Conservation (phyloP, 345 rosid species). For the Kandelia obovata region DNA sequence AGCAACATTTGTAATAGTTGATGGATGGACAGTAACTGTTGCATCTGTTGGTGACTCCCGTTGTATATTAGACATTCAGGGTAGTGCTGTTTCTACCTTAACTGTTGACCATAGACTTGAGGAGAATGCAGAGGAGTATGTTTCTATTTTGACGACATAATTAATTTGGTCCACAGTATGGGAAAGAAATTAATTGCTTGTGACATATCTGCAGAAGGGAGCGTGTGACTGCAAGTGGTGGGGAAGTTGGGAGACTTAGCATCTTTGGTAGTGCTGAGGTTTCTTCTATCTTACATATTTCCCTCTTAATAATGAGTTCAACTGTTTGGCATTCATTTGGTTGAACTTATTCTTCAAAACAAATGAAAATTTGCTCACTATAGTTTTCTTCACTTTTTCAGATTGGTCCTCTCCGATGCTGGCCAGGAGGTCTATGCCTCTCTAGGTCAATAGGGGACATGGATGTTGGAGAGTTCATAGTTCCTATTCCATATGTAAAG, state of each 20-base stretch:
- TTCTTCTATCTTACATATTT: conserved; percentile 1
- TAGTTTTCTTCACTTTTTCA: conserved; percentile 17
- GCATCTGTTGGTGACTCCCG: conserved; percentile 96
- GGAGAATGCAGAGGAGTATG: conserved; percentile 81
- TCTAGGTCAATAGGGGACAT: conserved; percentile 94
- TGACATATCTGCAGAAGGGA: conserved; percentile 58
- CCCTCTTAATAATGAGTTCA: background rate
- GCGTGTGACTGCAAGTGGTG: conserved; percentile 93
- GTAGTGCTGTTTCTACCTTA: conserved; percentile 59
- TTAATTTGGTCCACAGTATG: conserved; percentile 7
- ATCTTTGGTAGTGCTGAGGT: conserved; percentile 82
- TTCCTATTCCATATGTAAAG: conserved; percentile 82
- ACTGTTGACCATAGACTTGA: conserved; percentile 91
- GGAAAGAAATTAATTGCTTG: background rate
- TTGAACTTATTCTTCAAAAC: background rate
- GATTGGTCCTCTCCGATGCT: conserved; percentile 89
- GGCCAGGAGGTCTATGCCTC: conserved; percentile 95
- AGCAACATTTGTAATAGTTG: conserved; percentile 82
- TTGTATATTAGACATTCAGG: conserved; percentile 73
- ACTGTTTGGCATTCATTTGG: background rate
- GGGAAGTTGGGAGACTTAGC: conserved; percentile 93
- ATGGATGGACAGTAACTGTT: conserved; percentile 90
- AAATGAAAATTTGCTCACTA: background rate
- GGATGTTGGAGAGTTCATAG: conserved; percentile 94
- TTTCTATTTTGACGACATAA: conserved; percentile 14